Percentiles rank a stretch among this genome's conserved stretches.
Evolutionary conservation across 2,329 filamentous ascomycete species (phyloP).

Genomic region (Aureobasidium uvarum): DNA sequence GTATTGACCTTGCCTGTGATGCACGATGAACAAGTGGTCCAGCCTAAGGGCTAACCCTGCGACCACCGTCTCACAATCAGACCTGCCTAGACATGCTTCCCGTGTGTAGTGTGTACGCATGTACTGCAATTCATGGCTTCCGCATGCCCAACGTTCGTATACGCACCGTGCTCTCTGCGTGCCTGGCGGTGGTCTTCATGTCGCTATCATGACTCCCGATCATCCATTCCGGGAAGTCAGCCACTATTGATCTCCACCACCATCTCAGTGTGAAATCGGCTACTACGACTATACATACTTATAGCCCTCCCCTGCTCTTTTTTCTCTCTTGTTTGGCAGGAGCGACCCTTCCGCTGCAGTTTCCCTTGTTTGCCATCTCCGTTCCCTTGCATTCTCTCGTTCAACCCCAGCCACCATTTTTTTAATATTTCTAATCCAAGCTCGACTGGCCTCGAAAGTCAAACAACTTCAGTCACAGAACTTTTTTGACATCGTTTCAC

Average conservation of each 20-base stretch:
- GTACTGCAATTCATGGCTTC: constrained; percentile 13
- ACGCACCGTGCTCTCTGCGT: constrained; percentile 26
- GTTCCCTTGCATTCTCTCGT: constrained; percentile 24
- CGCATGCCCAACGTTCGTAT: constrained; percentile 13
- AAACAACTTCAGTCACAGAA: constrained; percentile 12
- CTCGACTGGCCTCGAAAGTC: constrained; percentile 14
- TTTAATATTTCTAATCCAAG: constrained; percentile 22
- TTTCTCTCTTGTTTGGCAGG: constrained; percentile 5
- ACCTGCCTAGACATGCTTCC: constrained; percentile 16
- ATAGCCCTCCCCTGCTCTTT: neutral
- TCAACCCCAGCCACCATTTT: constrained; percentile 15
- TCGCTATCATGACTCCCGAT: constrained; percentile 11
- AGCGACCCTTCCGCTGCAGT: constrained; percentile 22
- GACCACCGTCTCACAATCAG: constrained; percentile 22
- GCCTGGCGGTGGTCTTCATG: constrained; percentile 14
- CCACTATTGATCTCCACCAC: constrained; percentile 22
- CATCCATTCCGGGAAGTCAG: constrained; percentile 22
- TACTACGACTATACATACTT: constrained; percentile 5
- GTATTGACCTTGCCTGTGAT: neutral
- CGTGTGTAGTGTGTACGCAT: constrained; percentile 6
- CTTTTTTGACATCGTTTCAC: constrained; percentile 20
- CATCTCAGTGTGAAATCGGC: constrained; percentile 8
- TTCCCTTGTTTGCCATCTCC: constrained; percentile 21
- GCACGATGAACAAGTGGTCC: constrained; percentile 7
- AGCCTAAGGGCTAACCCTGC: constrained; percentile 21